phyloP scores from a whole-genome alignment of 768 basidiomycete species.

The Boletus coccyginus region DNA sequence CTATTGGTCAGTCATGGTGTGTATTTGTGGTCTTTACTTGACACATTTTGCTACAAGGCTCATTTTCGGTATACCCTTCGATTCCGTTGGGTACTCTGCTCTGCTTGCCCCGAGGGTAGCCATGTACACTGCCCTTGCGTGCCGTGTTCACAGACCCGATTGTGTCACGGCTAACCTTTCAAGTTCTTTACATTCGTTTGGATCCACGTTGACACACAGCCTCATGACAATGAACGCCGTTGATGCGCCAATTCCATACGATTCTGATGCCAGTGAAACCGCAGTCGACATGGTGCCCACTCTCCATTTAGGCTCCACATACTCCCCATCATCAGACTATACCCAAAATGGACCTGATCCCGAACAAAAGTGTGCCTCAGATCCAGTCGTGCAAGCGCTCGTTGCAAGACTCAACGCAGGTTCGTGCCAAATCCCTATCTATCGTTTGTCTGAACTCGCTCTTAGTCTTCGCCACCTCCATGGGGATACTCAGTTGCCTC shows the following conservation, averaged over 20 bases:
- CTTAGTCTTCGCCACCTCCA: slow-evolving; percentile 58
- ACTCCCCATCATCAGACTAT: not conserved
- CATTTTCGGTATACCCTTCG: slow-evolving; percentile 49
- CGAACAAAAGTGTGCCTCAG: slow-evolving; percentile 49
- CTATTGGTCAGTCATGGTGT: slow-evolving; percentile 52
- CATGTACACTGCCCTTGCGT: slow-evolving; percentile 71
- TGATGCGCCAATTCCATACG: not conserved
- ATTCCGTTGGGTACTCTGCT: slow-evolving; percentile 51
- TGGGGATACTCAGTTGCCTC: slow-evolving; percentile 72
- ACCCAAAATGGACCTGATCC: not conserved
- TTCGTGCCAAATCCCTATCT: slow-evolving; percentile 28
- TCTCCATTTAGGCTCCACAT: slow-evolving; percentile 1
- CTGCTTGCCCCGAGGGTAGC: slow-evolving; percentile 71
- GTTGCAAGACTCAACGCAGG: slow-evolving; percentile 65
- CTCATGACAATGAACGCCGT: not conserved
- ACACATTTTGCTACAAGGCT: slow-evolving; percentile 44
- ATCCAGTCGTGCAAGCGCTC: slow-evolving; percentile 71
- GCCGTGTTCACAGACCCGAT: slow-evolving; percentile 63
- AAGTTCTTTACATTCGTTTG: not conserved
- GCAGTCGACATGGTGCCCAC: not conserved
- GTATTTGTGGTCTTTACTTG: not conserved
- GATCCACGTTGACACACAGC: not conserved
- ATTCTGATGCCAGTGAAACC: not conserved
- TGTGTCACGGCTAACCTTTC: slow-evolving; percentile 22
- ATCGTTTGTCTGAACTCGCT: not conserved